phyloP scores from a whole-genome alignment of 306 rosid species.

The Vachellia pachyceras region DNA sequence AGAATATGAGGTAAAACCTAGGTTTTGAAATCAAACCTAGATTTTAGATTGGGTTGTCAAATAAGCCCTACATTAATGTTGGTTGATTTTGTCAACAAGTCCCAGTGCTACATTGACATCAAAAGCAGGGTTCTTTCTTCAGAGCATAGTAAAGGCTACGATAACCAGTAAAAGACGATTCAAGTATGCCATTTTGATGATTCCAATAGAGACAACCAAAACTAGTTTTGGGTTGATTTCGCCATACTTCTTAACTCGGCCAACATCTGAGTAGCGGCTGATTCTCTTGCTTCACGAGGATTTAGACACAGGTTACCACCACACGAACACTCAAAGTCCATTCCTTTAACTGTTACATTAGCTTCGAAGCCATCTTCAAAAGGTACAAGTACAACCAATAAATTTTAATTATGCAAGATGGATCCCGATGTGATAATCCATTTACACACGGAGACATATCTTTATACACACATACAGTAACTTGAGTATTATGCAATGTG shows the following conservation, averaged over 20 bases:
- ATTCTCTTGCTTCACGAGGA: slow-evolving; percentile 57
- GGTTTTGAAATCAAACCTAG: too few relatives aligned
- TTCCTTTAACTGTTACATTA: slow-evolving; percentile 56
- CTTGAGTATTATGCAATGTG: background rate
- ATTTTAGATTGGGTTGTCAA: too few relatives aligned
- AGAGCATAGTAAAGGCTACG: background rate
- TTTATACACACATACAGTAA: background rate
- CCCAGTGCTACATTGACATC: background rate
- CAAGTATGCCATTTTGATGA: background rate
- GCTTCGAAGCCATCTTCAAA: slow-evolving; percentile 72
- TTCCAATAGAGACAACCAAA: background rate
- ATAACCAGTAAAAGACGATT: background rate
- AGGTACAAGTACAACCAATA: slow-evolving; percentile 12
- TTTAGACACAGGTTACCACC: slow-evolving; percentile 38
- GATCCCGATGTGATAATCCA: slow-evolving; percentile 5
- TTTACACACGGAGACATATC: background rate
- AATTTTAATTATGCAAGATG: slow-evolving; percentile 7
- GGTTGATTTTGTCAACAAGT: background rate
- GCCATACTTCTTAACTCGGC: slow-evolving; percentile 39
- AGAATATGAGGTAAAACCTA: too few relatives aligned
- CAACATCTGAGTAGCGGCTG: slow-evolving; percentile 63
- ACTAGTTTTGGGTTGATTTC: slow-evolving; percentile 30
- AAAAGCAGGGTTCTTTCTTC: background rate
- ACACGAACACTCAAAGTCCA: slow-evolving; percentile 55
- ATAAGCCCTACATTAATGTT: background rate